Conservation (phyloP, 2,329 filamentous ascomycete genomes). For the Pseudonectria foliicola region DNA sequence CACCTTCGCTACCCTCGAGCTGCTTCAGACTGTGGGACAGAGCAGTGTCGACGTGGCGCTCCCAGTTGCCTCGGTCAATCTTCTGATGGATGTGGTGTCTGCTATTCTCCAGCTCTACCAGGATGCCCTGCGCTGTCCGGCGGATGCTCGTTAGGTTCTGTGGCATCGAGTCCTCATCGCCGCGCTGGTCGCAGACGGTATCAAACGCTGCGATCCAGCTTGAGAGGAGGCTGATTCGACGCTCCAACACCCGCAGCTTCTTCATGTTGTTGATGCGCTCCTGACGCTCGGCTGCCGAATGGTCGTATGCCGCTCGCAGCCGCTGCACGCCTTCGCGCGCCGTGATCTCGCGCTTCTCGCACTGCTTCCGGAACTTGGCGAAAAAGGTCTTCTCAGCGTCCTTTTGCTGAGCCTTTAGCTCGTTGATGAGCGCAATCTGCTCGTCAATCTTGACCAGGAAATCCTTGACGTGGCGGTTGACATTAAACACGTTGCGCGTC, state of each 20-base stretch:
- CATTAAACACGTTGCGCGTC: conserved; percentile 97
- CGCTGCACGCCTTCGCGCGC: conserved; percentile 72
- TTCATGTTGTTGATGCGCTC: conserved; percentile 76
- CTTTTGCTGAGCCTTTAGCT: conserved; percentile 87
- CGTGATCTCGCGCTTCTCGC: conserved; percentile 71
- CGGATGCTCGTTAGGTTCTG: conserved; percentile 66
- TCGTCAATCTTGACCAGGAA: conserved; percentile 99
- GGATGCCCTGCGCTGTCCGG: conserved; percentile 81
- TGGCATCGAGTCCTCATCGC: conserved; percentile 50
- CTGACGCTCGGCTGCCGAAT: conserved; percentile 67
- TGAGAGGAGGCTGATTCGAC: conserved; percentile 77
- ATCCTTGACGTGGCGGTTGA: conserved; percentile 98
- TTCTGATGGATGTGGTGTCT: conserved; percentile 85
- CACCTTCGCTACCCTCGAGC: conserved; percentile 49
- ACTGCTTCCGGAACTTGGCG: conserved; percentile 83
- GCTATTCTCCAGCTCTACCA: conserved; percentile 83
- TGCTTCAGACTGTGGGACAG: conserved; percentile 78
- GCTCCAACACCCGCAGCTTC: conserved; percentile 73
- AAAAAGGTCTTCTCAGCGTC: conserved; percentile 78
- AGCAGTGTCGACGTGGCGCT: conserved; percentile 78
- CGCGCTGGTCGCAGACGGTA: conserved; percentile 61
- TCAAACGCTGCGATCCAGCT: conserved; percentile 94
- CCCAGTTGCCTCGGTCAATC: conserved; percentile 76
- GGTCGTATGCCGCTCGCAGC: conserved; percentile 76
- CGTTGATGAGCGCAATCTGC: conserved; percentile 94